These are phyloP conservation scores for Pichia pseudocactophila DNA, from an alignment of 805 yeast genomes.

Conservation along the genomic window DNA sequence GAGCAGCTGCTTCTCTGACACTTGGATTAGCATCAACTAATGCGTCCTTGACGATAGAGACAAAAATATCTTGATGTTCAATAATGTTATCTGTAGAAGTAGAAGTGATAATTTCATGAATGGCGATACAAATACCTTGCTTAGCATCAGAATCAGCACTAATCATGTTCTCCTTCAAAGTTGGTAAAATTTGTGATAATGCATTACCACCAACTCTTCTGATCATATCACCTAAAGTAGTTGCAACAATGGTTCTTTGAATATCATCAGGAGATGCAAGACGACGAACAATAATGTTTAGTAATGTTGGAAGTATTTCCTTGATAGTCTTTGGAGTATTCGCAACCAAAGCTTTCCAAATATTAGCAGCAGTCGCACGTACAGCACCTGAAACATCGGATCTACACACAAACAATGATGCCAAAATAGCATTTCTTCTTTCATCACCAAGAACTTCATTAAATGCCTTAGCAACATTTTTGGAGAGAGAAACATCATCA, in stretches of 20 bases:
- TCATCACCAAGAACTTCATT: slow-evolving; percentile 76
- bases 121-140: slow-evolving; percentile 95
- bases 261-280: slow-evolving; percentile 74
- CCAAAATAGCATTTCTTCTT: slow-evolving; percentile 77
- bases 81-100: slow-evolving; percentile 51
- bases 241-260: slow-evolving; percentile 83
- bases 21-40: slow-evolving; percentile 62
- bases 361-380: slow-evolving; percentile 81
- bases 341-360: slow-evolving; percentile 94
- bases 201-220: slow-evolving; percentile 90
- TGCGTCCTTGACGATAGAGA: slow-evolving; percentile 68
- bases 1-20: slow-evolving; percentile 88
- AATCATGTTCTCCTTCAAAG: slow-evolving; percentile 57
- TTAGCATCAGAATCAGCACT: slow-evolving; percentile 71
- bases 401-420: slow-evolving; percentile 88
- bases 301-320: slow-evolving; percentile 81
- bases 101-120: slow-evolving; percentile 75
- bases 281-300: slow-evolving; percentile 68
- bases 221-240: slow-evolving; percentile 88
- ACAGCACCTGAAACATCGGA: slow-evolving; percentile 85
- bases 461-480: slow-evolving; percentile 53
- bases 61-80: slow-evolving; percentile 59
- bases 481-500: slow-evolving; percentile 40
- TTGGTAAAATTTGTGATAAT: slow-evolving; percentile 74
- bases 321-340: slow-evolving; percentile 92